phyloP scores from a whole-genome alignment of 495 filamentous ascomycete species.

The Apiosordaria backusii region DNA sequence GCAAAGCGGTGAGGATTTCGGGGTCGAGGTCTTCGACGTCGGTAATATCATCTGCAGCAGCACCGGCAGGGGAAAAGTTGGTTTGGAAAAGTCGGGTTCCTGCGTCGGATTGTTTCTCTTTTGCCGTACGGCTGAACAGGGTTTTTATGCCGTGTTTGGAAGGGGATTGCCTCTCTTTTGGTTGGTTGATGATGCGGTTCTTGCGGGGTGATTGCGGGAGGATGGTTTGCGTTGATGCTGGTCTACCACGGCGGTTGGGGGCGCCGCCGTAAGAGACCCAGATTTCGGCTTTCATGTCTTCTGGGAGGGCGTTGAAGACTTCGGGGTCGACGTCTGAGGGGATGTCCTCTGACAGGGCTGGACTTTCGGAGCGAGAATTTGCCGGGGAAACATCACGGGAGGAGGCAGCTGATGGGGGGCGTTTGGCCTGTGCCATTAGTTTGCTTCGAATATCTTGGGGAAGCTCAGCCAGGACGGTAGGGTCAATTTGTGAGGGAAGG shows the following conservation, averaged over 20 bases:
- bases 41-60: constrained; percentile 22
- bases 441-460: constrained; percentile 74
- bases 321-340: constrained; percentile 64
- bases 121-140: constrained; percentile 44
- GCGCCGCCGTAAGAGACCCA: constrained; percentile 59
- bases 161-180: constrained; percentile 52
- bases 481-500: constrained; percentile 75
- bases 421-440: constrained; percentile 45
- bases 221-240: constrained; percentile 31
- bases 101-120: constrained; percentile 33
- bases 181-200: constrained; percentile 41
- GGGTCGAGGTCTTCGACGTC: constrained; percentile 52
- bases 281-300: constrained; percentile 78
- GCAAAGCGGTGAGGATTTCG: constrained; percentile 75
- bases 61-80: not conserved
- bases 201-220: constrained; percentile 60
- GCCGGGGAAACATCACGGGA: constrained; percentile 25
- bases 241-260: not conserved
- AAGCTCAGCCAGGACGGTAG: constrained; percentile 68
- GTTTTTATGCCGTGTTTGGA: constrained; percentile 50
- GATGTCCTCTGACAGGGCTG: constrained; percentile 29
- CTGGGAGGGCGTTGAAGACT: constrained; percentile 71
- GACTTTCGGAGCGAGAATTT: constrained; percentile 43
- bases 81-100: constrained; percentile 21
- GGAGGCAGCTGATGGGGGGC: constrained; percentile 16